phyloP scores from a whole-genome alignment of 306 rosid genomes.

The Myrica gale region DNA sequence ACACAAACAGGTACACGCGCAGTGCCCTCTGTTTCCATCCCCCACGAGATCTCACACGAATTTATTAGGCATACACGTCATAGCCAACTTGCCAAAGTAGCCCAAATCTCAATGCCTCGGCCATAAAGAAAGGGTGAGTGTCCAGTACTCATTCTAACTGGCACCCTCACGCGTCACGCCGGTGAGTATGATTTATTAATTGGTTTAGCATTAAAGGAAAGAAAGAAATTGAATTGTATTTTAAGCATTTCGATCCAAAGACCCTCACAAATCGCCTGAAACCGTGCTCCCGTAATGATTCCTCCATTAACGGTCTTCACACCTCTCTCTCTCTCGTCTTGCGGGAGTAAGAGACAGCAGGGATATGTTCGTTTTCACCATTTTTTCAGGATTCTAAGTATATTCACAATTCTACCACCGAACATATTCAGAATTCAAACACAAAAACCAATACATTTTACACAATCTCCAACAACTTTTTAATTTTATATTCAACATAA shows the following conservation, averaged over 20 bases:
- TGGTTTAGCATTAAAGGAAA: not conserved
- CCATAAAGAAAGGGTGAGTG: conserved; percentile 16
- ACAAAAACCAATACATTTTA: too few relatives aligned
- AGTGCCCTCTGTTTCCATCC: not conserved
- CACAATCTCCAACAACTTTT: too few relatives aligned
- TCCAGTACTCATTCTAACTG: conserved; percentile 25
- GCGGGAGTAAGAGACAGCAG: not conserved
- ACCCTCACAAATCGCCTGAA: conserved; percentile 42
- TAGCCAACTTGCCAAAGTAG: conserved; percentile 7
- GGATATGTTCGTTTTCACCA: too few relatives aligned
- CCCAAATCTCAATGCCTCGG: conserved; percentile 59
- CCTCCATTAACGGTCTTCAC: conserved; percentile 39
- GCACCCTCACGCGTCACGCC: conserved; percentile 28
- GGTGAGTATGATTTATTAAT: not conserved
- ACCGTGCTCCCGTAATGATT: conserved; percentile 6
- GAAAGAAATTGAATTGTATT: conserved; percentile 16
- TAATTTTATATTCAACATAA: too few relatives aligned
- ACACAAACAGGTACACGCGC: too few relatives aligned
- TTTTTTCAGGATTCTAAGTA: too few relatives aligned
- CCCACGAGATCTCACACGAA: conserved; percentile 2
- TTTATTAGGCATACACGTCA: not conserved
- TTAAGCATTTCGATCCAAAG: conserved; percentile 40
- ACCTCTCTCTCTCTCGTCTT: not conserved
- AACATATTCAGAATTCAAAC: too few relatives aligned
- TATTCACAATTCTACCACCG: too few relatives aligned